Evolutionary conservation across 495 filamentous ascomycete genomes (phyloP).

Genomic region (Filosporella fistucella): DNA sequence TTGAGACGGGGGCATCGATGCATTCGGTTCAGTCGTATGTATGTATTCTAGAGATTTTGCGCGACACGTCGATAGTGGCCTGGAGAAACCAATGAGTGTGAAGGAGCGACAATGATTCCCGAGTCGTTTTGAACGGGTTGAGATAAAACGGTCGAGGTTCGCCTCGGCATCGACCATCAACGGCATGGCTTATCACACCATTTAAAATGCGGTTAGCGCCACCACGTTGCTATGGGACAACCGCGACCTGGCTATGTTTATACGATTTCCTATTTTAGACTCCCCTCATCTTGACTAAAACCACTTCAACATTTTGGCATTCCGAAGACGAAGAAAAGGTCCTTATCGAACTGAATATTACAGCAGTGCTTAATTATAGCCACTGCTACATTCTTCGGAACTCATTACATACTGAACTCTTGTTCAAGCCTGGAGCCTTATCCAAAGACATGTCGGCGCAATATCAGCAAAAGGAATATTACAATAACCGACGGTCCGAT

Average conservation of each 20-base stretch:
- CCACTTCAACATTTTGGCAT: background rate
- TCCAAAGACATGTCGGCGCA: constrained; percentile 38
- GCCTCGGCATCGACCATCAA: constrained; percentile 2
- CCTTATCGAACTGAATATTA: background rate
- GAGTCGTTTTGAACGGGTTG: background rate
- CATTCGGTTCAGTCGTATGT: constrained; percentile 22
- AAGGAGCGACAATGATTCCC: constrained; percentile 18
- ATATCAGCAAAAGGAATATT: constrained; percentile 46
- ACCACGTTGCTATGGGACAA: constrained; percentile 3
- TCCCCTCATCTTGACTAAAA: background rate
- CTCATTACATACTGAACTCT: no score
- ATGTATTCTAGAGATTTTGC: background rate
- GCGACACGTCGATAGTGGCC: background rate
- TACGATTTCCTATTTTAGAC: constrained; percentile 2
- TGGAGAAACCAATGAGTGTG: constrained; percentile 6
- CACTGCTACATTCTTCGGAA: no score
- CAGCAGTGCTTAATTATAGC: constrained; percentile 3
- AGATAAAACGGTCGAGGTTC: background rate
- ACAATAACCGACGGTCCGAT: constrained; percentile 40
- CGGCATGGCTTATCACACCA: no score
- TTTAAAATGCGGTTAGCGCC: no score
- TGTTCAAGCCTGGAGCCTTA: no score
- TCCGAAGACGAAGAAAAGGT: background rate
- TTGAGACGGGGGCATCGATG: constrained; percentile 23
- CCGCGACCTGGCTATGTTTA: background rate